These are phyloP conservation scores for Zygosaccharomyces pseudorouxii DNA, from an alignment of 805 yeast genomes.

Conservation along the genomic window DNA sequence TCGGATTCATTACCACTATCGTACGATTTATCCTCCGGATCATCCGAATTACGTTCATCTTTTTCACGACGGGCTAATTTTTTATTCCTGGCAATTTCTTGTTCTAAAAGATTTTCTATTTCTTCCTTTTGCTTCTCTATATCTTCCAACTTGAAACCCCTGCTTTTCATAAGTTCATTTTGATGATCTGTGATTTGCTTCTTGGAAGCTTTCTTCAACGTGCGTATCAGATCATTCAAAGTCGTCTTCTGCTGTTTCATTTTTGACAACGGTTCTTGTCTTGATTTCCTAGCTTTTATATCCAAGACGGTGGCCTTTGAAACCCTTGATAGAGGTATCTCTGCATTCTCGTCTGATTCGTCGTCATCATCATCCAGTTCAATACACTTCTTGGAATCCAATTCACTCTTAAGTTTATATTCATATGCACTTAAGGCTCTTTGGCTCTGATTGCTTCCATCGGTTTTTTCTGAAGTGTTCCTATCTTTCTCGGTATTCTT, in stretches of 20 bases:
- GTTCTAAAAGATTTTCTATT: slow-evolving; percentile 38
- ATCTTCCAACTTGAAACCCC: slow-evolving; percentile 40
- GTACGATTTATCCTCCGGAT: slow-evolving; percentile 12
- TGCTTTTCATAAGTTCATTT: slow-evolving; percentile 43
- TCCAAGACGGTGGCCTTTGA: slow-evolving; percentile 37
- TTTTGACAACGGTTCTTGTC: slow-evolving; percentile 10
- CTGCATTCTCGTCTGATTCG: slow-evolving; percentile 10
- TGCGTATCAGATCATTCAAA: slow-evolving; percentile 33
- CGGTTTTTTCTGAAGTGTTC: background rate
- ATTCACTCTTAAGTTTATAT: slow-evolving; percentile 17
- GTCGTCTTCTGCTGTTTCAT: slow-evolving; percentile 15
- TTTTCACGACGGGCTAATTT: slow-evolving; percentile 43
- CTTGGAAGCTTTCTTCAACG: slow-evolving; percentile 42
- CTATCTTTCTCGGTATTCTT: background rate
- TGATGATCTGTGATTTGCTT: slow-evolving; percentile 48
- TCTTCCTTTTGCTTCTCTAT: slow-evolving; percentile 38
- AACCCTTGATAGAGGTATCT: slow-evolving; percentile 13
- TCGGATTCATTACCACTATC: slow-evolving; percentile 23
- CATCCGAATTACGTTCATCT: slow-evolving; percentile 26
- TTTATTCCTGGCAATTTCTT: slow-evolving; percentile 47
- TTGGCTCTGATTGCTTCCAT: background rate
- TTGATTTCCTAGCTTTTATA: slow-evolving; percentile 36
- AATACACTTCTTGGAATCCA: slow-evolving; percentile 13
- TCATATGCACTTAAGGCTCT: slow-evolving; percentile 21
- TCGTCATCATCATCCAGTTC: slow-evolving; percentile 20